These are phyloP conservation scores for Noccaea bulbosa DNA, from an alignment of 345 rosid genomes.

Conservation along the genomic window DNA sequence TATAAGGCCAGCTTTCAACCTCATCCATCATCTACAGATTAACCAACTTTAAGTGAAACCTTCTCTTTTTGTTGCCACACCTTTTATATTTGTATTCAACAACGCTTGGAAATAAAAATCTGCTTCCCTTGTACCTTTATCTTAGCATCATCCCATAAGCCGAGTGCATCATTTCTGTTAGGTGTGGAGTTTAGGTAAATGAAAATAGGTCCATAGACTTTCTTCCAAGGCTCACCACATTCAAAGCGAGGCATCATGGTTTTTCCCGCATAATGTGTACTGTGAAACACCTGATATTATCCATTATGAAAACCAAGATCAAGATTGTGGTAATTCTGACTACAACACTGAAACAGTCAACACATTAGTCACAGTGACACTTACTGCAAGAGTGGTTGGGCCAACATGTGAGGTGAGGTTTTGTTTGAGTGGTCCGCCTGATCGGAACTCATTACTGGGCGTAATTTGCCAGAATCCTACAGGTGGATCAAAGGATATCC, in stretches of 20 bases:
- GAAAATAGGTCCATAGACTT: slow-evolving; percentile 93
- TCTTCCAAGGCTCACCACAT: slow-evolving; percentile 84
- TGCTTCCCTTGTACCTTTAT: slow-evolving; percentile 55
- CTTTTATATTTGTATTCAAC: slow-evolving; percentile 16
- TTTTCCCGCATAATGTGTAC: slow-evolving; percentile 82
- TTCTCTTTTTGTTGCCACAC: slow-evolving; percentile 9
- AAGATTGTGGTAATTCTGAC: slow-evolving; percentile 13
- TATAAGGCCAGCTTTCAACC: slow-evolving; percentile 91
- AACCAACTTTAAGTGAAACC: slow-evolving; percentile 18
- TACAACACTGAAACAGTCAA: slow-evolving; percentile 3
- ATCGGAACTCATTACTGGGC: slow-evolving; percentile 89
- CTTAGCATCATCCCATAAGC: slow-evolving; percentile 92
- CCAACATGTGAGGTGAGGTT: slow-evolving; percentile 96
- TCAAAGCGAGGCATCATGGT: slow-evolving; percentile 62
- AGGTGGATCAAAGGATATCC: slow-evolving; percentile 81
- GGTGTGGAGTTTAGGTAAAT: slow-evolving; percentile 70
- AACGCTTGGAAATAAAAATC: slow-evolving; percentile 4
- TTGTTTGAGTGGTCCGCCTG: slow-evolving; percentile 95
- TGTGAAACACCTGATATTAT: slow-evolving; percentile 72
- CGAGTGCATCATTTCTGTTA: slow-evolving; percentile 53
- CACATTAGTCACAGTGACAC: slow-evolving; percentile 18
- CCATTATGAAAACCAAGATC: slow-evolving; percentile 1
- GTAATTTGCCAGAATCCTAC: slow-evolving; percentile 98
- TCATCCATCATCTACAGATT: slow-evolving; percentile 68
- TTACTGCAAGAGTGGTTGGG: slow-evolving; percentile 86